phyloP scores from a whole-genome alignment of 2,329 filamentous ascomycete genomes.

The Amesomyces nigricolor region DNA sequence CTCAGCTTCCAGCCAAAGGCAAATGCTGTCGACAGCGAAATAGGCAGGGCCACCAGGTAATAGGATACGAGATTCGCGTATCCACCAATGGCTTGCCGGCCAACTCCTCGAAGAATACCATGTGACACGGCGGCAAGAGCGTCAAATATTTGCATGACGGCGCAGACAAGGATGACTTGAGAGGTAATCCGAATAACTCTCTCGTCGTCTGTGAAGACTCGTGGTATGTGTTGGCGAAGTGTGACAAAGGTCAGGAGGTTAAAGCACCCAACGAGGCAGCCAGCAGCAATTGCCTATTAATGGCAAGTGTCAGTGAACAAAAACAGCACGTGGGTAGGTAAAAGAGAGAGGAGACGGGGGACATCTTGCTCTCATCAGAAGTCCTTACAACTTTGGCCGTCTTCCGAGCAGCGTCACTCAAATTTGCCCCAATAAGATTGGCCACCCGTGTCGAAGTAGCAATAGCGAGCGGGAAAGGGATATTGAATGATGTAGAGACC shows the following conservation, averaged over 20 bases:
- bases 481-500: conserved; percentile 62
- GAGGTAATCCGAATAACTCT: conserved; percentile 52
- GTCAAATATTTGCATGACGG: conserved; percentile 69
- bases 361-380: background rate
- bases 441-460: conserved; percentile 66
- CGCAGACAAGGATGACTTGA: conserved; percentile 58
- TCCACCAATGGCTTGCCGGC: conserved; percentile 64
- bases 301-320: background rate
- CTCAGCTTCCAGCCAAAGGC: conserved; percentile 57
- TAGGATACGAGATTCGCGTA: conserved; percentile 68
- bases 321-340: too few relatives aligned
- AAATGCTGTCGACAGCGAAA: conserved; percentile 63
- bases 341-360: too few relatives aligned
- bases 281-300: conserved; percentile 22
- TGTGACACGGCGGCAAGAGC: conserved; percentile 60
- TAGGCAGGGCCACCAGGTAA: conserved; percentile 64
- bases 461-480: conserved; percentile 67
- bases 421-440: conserved; percentile 65
- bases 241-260: conserved; percentile 57
- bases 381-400: conserved; percentile 51
- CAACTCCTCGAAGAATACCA: conserved; percentile 63
- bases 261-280: conserved; percentile 44
- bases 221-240: conserved; percentile 55
- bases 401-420: conserved; percentile 59
- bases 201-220: conserved; percentile 54